A percentile compares a stretch with the other conserved stretches of the same genome.
Conservation (phyloP, 805 yeast genomes). For the Barnettozyma siamensis region DNA sequence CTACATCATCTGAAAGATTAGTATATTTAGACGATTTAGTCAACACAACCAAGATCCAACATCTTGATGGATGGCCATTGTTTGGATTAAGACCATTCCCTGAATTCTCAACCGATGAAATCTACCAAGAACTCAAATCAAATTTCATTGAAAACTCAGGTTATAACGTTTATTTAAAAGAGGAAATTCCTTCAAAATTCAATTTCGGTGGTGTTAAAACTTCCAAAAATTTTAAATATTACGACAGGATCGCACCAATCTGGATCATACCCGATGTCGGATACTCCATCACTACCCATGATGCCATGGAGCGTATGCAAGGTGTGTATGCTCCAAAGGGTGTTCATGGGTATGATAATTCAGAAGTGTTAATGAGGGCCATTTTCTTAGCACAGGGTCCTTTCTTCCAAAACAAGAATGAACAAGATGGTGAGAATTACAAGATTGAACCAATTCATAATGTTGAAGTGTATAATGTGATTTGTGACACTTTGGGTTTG, state of each 20-base stretch:
- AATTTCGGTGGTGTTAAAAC: slow-evolving; percentile 25
- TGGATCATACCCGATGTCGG: slow-evolving; percentile 86
- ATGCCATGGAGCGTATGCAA: slow-evolving; percentile 38
- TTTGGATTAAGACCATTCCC: slow-evolving; percentile 62
- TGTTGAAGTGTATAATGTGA: slow-evolving; percentile 63
- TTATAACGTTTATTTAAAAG: slow-evolving; percentile 45
- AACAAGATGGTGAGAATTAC: slow-evolving; percentile 18
- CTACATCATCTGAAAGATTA: slow-evolving; percentile 65
- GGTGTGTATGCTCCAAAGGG: slow-evolving; percentile 37
- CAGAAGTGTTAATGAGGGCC: slow-evolving; percentile 77
- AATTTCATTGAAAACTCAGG: slow-evolving; percentile 29
- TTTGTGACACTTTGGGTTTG: slow-evolving; percentile 58
- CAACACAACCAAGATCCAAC: slow-evolving; percentile 45
- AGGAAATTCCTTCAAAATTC: slow-evolving; percentile 43
- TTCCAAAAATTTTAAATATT: slow-evolving; percentile 26
- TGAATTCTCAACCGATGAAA: slow-evolving; percentile 34
- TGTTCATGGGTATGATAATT: slow-evolving; percentile 79
- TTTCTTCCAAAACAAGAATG: slow-evolving; percentile 39
- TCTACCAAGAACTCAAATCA: slow-evolving; percentile 38
- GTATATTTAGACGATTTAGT: slow-evolving; percentile 70
- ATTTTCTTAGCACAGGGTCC: slow-evolving; percentile 80
- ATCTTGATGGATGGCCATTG: slow-evolving; percentile 82
- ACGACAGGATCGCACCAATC: slow-evolving; percentile 70
- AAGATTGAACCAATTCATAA: slow-evolving; percentile 61
- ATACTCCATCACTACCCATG: slow-evolving; percentile 61